Base-by-base conservation (phyloP, 2,329 filamentous ascomycete species). In the Phialophora expanda region DNA sequence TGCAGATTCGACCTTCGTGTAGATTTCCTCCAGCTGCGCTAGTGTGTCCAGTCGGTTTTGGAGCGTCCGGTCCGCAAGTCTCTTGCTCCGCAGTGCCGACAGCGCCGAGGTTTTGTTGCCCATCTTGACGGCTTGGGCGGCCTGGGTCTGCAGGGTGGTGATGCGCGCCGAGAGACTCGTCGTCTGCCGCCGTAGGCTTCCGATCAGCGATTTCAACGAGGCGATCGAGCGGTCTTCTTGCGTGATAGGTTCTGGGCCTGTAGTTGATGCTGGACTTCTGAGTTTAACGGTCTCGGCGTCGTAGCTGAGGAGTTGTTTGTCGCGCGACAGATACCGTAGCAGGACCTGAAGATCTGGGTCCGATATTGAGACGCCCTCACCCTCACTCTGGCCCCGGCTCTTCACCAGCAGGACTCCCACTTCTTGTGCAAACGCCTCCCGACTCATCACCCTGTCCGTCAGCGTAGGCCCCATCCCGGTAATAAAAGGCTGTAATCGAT, bases 1-100 rank as follows among this genome's bases (percentile, higher is more conserved):
- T 0, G 95, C 95, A 76, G 94, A 89, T 75, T 97, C 89, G 60
- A 99, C 91, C 74, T 89, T 90, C n/a, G 84, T 78, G 61, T 92
- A 90, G 0, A 96, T 89, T 68, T 91, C 88, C 78, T 98, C 93
- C 1, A 99, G 84, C 77, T 97, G 93, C 50, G 83, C 81, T 1
- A 97, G 84, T 0, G 91, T 91, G 8, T 88, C 87, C 32, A 89
- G 87, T 12, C 93, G 88, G 69, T 88, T 87, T 32, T 86, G 81
- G 0, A 98, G 83, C 11, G 88, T 90, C 2, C 85, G 81, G 76
- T 97, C 93, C 30, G 90, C 88, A 7, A 91, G 81, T 77, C 95
- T 97, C 81, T 92, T 96, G 4, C 88, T 90, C 59, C 90, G 89
- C 12, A 99, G 84, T 0, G 92, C 89, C 0, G 90, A 89, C 34